phyloP scores from a whole-genome alignment of 2,329 filamentous ascomycete genomes.

The Hortaea sp. region DNA sequence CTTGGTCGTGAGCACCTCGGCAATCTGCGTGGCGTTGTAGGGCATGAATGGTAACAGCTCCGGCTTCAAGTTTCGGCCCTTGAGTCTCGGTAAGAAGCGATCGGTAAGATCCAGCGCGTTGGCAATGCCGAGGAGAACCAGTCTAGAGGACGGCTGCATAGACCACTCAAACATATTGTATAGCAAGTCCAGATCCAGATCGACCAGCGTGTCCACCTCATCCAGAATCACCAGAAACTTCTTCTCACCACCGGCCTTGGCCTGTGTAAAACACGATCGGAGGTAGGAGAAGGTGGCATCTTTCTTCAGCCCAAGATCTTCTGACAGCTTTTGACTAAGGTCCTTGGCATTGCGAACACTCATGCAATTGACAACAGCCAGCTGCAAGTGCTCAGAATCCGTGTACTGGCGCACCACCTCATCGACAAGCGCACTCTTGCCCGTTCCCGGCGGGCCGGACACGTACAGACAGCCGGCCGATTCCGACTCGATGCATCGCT shows the following conservation, averaged over 20 bases:
- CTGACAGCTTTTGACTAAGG: constrained; percentile 68
- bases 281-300: constrained; percentile 59
- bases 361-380: constrained; percentile 90
- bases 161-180: constrained; percentile 98
- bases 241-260: constrained; percentile 43
- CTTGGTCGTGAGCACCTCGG: constrained; percentile 72
- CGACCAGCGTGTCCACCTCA: constrained; percentile 89
- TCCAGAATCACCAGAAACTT: constrained; percentile 82
- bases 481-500: constrained; percentile 48
- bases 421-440: constrained; percentile 88
- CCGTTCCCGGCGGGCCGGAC: constrained; percentile 89
- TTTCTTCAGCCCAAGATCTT: constrained; percentile 52
- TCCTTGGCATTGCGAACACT: constrained; percentile 84
- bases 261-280: constrained; percentile 56
- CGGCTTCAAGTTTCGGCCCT: constrained; percentile 84
- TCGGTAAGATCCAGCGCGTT: constrained; percentile 95
- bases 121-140: constrained; percentile 84
- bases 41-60: constrained; percentile 84
- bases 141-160: constrained; percentile 64
- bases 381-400: constrained; percentile 46
- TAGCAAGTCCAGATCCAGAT: constrained; percentile 75
- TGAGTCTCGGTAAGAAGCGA: constrained; percentile 84
- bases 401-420: constrained; percentile 59
- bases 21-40: constrained; percentile 80
- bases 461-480: constrained; percentile 82